Percentiles rank a stretch among this genome's conserved stretches.
Conservation (phyloP, 305 asterid genomes). For the Fraxinus xanthoxyloides region DNA sequence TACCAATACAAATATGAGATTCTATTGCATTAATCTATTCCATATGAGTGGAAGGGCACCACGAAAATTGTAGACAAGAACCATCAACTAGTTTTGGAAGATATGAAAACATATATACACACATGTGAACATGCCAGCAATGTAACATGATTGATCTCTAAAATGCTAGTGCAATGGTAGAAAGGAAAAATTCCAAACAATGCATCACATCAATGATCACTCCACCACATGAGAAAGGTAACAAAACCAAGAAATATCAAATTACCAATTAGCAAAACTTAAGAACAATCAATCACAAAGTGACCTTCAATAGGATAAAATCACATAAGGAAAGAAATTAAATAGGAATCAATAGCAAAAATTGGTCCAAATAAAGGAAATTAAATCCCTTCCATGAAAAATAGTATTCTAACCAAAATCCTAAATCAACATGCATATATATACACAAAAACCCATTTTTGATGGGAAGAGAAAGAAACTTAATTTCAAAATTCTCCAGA, state of each 20-base stretch:
- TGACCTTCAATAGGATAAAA: neutral
- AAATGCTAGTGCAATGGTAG: conserved; percentile 22
- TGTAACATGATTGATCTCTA: conserved; percentile 41
- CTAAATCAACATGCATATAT: conserved; percentile 16
- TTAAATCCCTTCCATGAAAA: conserved; percentile 14
- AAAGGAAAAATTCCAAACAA: conserved; percentile 25
- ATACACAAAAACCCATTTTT: neutral
- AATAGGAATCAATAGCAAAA: conserved; percentile 27
- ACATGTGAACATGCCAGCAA: conserved; percentile 41
- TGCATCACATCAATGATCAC: conserved; percentile 31
- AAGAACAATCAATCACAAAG: conserved; percentile 1
- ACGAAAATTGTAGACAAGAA: conserved; percentile 45
- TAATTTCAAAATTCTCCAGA: conserved; percentile 6
- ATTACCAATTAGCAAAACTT: conserved; percentile 13
- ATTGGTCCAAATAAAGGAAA: conserved; percentile 3
- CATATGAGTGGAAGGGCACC: neutral
- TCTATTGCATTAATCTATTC: too few relatives aligned
- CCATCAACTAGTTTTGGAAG: conserved; percentile 44
- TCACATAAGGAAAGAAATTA: neutral
- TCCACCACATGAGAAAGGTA: conserved; percentile 22
- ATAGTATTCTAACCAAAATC: neutral
- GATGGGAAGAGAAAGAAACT: conserved; percentile 10
- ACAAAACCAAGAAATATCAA: conserved; percentile 7
- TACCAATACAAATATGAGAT: too few relatives aligned
- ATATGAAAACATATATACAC: conserved; percentile 28